Evolutionary conservation across 768 basidiomycete genomes (phyloP), one percentile per base, ranked within the genome.

Genomic region (Butyriboletus loyo): DNA sequence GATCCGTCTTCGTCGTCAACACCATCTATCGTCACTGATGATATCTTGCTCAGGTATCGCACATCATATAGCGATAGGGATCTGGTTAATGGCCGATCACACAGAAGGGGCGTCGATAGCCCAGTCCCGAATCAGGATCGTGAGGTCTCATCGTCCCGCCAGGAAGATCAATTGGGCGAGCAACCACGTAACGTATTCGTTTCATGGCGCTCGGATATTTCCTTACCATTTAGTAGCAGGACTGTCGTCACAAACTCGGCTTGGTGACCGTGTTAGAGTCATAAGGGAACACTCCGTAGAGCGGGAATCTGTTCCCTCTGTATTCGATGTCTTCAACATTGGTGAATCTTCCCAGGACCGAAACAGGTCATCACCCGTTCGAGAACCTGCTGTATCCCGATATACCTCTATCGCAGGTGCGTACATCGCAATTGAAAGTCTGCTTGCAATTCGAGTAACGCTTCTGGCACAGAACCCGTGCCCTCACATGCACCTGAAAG

Each of bases 271-370:
- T 25, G 49, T 40, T 7, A 49, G 67, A 39, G 60, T 67, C 17
- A 35, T 65, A 36, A 46, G 67, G 31, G 55, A 62, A 21, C 68
- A 54, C 30, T 53, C 55, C 7, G n/a, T 25, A 13, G 64, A 66
- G 21, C 59, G 57, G 37, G 67, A 58, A 25, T 43, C 61, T 2
- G 57, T 57, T 17, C 66, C 56, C 4, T 64, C 66, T 19, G 62
- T 68, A 2, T 70, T 68, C 22, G 64, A 68, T 45, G 57, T 70
- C 43, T 68, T 69, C 46, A 57, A 63, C 28, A 56, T 69, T 9
- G 52, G 46, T 4, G 64, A 64, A 22, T 54, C 60, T 10, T 43
- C 59, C 22, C 63, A 56, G n/a, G 58, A 62, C 14, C 48, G 52
- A 39, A 54, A 41, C 27, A 55, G 66, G 43, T 52, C 50, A 25